A percentile compares a stretch with the other conserved stretches of the same genome.
Conservation (phyloP, 2,329 filamentous ascomycete genomes). For the Aspergillus sp. region DNA sequence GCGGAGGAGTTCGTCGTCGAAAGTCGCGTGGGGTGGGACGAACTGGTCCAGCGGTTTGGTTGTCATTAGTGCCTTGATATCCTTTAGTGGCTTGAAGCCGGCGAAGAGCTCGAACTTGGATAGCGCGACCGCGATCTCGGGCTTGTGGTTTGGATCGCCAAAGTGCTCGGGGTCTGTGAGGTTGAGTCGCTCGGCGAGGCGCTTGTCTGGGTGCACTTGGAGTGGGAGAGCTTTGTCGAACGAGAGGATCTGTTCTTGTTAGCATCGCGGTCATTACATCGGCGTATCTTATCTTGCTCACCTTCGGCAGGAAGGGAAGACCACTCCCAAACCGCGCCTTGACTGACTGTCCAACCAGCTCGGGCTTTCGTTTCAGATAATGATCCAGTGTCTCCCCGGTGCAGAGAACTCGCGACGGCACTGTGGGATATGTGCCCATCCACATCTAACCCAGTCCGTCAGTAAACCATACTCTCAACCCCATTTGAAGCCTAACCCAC, state of each 20-base stretch:
- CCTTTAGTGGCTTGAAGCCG: constrained; percentile 66
- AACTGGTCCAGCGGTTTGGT: constrained; percentile 57
- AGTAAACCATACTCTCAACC: neutral
- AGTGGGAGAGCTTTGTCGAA: constrained; percentile 73
- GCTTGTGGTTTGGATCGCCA: constrained; percentile 74
- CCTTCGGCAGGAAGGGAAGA: constrained; percentile 72
- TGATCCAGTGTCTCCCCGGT: constrained; percentile 65
- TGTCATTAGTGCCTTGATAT: constrained; percentile 59
- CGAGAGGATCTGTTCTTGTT: constrained; percentile 59
- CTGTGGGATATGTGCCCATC: constrained; percentile 74
- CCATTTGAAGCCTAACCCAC: constrained; percentile 29
- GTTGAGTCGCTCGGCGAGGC: constrained; percentile 64
- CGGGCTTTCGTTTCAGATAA: constrained; percentile 62
- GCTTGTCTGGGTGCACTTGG: constrained; percentile 72
- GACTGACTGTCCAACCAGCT: constrained; percentile 63
- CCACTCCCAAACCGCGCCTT: constrained; percentile 63
- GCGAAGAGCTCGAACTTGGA: constrained; percentile 73
- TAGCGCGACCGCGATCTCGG: constrained; percentile 73
- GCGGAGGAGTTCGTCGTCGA: constrained; percentile 60
- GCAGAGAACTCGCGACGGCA: constrained; percentile 63
- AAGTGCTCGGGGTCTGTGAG: constrained; percentile 64
- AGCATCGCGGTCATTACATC: too few species aligned
- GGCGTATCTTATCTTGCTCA: constrained; percentile 19
- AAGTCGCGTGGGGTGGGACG: constrained; percentile 48
- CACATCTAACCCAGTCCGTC: constrained; percentile 52